Percentiles rank a stretch among this genome's conserved stretches.
These are phyloP conservation scores for Suillus hirtellus DNA, from an alignment of 768 basidiomycete genomes.

Conservation along the genomic window DNA sequence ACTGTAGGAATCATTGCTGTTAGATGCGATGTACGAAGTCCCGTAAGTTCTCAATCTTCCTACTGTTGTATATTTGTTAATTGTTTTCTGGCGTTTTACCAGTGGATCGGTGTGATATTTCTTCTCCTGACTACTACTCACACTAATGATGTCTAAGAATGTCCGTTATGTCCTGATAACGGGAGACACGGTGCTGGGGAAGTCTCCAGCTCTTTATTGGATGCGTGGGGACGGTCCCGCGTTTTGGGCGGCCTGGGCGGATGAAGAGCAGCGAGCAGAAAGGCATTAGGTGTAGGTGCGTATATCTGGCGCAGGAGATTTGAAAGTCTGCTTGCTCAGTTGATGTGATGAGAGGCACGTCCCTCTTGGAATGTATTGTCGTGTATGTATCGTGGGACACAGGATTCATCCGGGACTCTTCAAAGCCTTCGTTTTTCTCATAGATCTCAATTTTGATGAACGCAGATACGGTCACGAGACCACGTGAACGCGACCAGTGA, in stretches of 20 bases:
- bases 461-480: background rate
- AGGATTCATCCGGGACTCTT: background rate
- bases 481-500: background rate
- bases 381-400: background rate
- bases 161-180: slow-evolving; percentile 84
- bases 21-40: slow-evolving; percentile 92
- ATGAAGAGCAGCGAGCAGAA: slow-evolving; percentile 48
- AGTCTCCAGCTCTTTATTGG: slow-evolving; percentile 73
- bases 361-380: background rate
- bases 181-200: slow-evolving; percentile 65
- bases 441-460: background rate
- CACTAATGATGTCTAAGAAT: slow-evolving; percentile 44
- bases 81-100: slow-evolving; percentile 12
- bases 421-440: background rate
- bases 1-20: slow-evolving; percentile 70
- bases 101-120: slow-evolving; percentile 64
- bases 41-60: slow-evolving; percentile 59
- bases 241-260: slow-evolving; percentile 80
- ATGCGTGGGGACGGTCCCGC: slow-evolving; percentile 59
- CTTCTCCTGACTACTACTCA: background rate
- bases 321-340: background rate
- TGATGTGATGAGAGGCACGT: background rate
- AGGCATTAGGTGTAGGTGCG: slow-evolving; percentile 17
- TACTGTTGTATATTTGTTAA: slow-evolving; percentile 9
- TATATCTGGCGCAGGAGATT: background rate